These are phyloP conservation scores for Apophysomyces variabilis DNA, from an alignment of 371 early-diverging fungal genomes.

Conservation along the genomic window DNA sequence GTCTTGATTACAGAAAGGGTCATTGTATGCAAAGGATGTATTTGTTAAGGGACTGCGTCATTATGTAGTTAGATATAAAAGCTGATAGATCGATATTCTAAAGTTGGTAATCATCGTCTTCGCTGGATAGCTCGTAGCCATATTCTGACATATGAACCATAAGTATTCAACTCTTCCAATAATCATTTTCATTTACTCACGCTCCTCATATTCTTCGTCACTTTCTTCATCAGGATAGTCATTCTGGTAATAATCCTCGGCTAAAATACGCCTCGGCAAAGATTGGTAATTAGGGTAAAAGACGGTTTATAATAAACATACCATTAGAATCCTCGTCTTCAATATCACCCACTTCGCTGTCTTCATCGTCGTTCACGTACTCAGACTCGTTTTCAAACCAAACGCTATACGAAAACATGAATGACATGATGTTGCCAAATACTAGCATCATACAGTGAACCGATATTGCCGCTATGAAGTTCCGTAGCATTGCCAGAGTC, in stretches of 20 bases:
- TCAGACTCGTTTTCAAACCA: constrained; percentile 60
- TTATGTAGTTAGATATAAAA: constrained; percentile 1
- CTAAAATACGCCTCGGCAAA: constrained; percentile 19
- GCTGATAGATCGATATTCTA: not conserved
- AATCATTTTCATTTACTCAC: constrained; percentile 28
- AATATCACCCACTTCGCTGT: constrained; percentile 56
- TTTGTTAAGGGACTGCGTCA: not conserved
- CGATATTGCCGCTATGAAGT: constrained; percentile 40
- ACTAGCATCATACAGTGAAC: constrained; percentile 45
- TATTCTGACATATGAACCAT: constrained; percentile 18
- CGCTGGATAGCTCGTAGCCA: constrained; percentile 32
- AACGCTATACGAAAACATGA: constrained; percentile 28
- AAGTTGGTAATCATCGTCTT: constrained; percentile 36
- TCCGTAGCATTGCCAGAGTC: constrained; percentile 32
- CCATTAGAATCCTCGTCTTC: constrained; percentile 69
- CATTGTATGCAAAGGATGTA: constrained; percentile 2
- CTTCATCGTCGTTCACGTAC: constrained; percentile 58
- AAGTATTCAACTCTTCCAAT: not conserved
- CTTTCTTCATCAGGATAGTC: constrained; percentile 67
- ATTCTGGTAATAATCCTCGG: constrained; percentile 70
- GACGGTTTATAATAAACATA: constrained; percentile 17
- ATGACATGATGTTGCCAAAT: not conserved
- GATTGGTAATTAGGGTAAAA: not conserved
- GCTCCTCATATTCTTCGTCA: constrained; percentile 51
- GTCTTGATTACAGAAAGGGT: not conserved